Evolutionary conservation across 129 eudicot species (phyloP).

Genomic region (Arctium lappa): DNA sequence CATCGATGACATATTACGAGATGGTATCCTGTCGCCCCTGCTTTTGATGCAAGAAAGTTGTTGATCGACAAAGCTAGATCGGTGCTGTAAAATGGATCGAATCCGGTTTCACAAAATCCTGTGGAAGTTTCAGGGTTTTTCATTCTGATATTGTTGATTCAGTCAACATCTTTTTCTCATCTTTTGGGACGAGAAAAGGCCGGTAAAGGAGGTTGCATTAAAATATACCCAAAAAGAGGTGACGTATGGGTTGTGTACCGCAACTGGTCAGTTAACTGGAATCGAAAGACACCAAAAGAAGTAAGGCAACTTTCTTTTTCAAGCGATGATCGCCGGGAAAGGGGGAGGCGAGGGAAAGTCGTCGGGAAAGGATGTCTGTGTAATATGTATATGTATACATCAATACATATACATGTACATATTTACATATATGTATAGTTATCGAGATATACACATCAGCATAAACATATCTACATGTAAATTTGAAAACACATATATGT

Average conservation of each 20-base stretch:
- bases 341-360: too few relatives aligned
- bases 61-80: slow-evolving; percentile 71
- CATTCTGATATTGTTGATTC: slow-evolving; percentile 70
- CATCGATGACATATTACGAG: neutral
- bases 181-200: slow-evolving; percentile 72
- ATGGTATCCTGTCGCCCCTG: slow-evolving; percentile 46
- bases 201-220: slow-evolving; percentile 85
- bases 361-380: too few relatives aligned
- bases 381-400: too few relatives aligned
- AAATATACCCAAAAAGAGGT: slow-evolving; percentile 75
- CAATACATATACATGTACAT: too few relatives aligned
- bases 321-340: too few relatives aligned
- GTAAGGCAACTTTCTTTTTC: slow-evolving; percentile 41
- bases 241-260: slow-evolving; percentile 86
- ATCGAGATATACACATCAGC: too few relatives aligned
- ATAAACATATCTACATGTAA: too few relatives aligned
- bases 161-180: slow-evolving; percentile 85
- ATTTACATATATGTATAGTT: too few relatives aligned
- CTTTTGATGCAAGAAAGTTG: slow-evolving; percentile 67
- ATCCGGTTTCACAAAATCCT: slow-evolving; percentile 86
- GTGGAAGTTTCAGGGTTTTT: slow-evolving; percentile 76
- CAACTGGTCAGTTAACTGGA: slow-evolving; percentile 83
- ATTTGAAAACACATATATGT: too few relatives aligned
- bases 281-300: slow-evolving; percentile 60
- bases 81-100: slow-evolving; percentile 63